Percentiles rank a stretch among this genome's conserved stretches.
Evolutionary conservation across 2,329 filamentous ascomycete genomes (phyloP).

Genomic region (Amauroascus niger): DNA sequence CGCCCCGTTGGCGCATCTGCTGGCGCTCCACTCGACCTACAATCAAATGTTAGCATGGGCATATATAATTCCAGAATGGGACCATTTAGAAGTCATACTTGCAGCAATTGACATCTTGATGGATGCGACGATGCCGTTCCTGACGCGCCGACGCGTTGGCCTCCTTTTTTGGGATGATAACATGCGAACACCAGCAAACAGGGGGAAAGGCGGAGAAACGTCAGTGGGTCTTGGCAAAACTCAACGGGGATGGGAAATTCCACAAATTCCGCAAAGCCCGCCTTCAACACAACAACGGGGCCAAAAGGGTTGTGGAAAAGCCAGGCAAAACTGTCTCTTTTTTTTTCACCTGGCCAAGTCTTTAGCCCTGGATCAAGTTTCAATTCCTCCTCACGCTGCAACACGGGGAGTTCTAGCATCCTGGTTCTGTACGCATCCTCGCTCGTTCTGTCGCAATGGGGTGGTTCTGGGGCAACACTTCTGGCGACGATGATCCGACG

Average conservation of each 20-base stretch:
- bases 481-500: conserved; percentile 49
- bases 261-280: no score
- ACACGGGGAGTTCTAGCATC: no score
- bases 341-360: no score
- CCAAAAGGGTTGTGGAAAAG: no score
- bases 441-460: conserved; percentile 41
- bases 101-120: conserved; percentile 26
- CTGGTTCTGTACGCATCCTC: no score
- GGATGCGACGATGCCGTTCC: conserved; percentile 10
- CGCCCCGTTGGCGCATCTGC: conserved; percentile 49
- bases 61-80: background rate
- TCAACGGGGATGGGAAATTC: conserved; percentile 2
- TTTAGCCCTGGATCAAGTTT: no score
- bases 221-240: conserved; percentile 5
- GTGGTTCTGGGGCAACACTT: conserved; percentile 52
- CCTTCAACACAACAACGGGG: no score
- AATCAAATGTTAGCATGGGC: background rate
- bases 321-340: no score
- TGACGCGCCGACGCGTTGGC: conserved; percentile 11
- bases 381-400: no score
- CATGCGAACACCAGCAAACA: background rate
- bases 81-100: conserved; percentile 26
- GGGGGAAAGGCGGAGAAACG: background rate
- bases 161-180: background rate
- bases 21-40: conserved; percentile 46